Conservation (phyloP, 179 eudicot genomes). For the Carnegiea gigantea region DNA sequence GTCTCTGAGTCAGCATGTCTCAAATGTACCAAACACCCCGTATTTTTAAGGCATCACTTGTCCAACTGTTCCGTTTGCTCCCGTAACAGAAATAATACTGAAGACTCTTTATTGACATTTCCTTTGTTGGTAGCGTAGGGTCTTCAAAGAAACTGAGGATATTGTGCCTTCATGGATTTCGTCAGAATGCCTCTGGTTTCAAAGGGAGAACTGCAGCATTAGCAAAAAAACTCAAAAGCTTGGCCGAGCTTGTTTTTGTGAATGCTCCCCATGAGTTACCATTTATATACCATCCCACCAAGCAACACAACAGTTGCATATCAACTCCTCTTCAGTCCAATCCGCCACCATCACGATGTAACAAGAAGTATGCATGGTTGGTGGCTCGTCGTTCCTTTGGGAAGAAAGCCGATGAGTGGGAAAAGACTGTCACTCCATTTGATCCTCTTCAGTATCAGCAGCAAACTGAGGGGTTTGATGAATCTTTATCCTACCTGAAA, state of each 20-base stretch:
- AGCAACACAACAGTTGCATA: conserved; percentile 6
- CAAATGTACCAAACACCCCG: not conserved
- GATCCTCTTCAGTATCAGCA: conserved; percentile 78
- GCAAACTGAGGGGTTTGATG: conserved; percentile 74
- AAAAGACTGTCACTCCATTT: conserved; percentile 50
- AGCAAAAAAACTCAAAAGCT: conserved; percentile 78
- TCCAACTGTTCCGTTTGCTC: not conserved
- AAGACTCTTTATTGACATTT: not conserved
- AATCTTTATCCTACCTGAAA: conserved; percentile 58
- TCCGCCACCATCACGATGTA: conserved; percentile 57
- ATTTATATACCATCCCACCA: conserved; percentile 68
- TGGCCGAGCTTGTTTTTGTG: conserved; percentile 75
- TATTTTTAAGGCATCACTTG: not conserved
- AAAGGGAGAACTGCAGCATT: conserved; percentile 87
- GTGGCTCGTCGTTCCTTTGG: conserved; percentile 41
- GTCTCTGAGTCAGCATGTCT: no score
- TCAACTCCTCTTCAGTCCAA: conserved; percentile 26
- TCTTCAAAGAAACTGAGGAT: conserved; percentile 68
- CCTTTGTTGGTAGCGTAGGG: conserved; percentile 26
- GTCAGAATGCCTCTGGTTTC: conserved; percentile 92
- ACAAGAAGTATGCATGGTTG: conserved; percentile 81
- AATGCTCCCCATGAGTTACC: conserved; percentile 88
- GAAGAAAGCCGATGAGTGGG: conserved; percentile 49
- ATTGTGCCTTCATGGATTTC: conserved; percentile 90
- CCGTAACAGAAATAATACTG: not conserved